A percentile compares a stretch with the other conserved stretches of the same genome.
phyloP scores from a whole-genome alignment of 75 land plant species.

The Gnetum montanum region DNA sequence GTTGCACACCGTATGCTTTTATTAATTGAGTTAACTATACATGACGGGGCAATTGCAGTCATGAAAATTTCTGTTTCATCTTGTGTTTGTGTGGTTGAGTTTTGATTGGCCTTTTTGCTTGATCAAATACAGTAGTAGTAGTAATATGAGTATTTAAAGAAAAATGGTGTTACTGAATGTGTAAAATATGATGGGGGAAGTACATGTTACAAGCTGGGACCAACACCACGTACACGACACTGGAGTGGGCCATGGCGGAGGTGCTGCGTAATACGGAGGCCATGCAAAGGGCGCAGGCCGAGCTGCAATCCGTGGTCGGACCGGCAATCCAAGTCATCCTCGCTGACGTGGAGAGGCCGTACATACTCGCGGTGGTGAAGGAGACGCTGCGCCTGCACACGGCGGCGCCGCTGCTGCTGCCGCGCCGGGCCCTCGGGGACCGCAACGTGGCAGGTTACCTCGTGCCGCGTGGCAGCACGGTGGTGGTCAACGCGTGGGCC shows the following conservation, averaged over 20 bases:
- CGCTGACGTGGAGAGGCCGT: not conserved
- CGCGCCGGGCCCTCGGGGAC: not conserved
- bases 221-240: too few species aligned
- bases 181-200: too few species aligned
- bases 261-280: not conserved
- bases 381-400: constrained; percentile 9
- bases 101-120: too few species aligned
- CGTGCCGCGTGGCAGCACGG: not conserved
- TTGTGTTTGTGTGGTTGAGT: too few species aligned
- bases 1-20: too few species aligned
- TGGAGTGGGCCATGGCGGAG: too few species aligned
- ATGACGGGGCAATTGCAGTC: too few species aligned
- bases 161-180: too few species aligned
- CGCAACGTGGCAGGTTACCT: not conserved
- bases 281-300: not conserved
- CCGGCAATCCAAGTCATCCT: not conserved
- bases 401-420: not conserved
- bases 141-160: too few species aligned
- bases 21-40: too few species aligned
- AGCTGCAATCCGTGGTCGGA: not conserved
- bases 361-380: constrained; percentile 7
- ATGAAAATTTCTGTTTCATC: too few species aligned
- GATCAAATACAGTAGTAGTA: too few species aligned
- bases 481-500: not conserved
- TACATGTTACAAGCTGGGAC: not conserved